Conservation (phyloP, 1,284 basidiomycete genomes). For the Trametes sp. region DNA sequence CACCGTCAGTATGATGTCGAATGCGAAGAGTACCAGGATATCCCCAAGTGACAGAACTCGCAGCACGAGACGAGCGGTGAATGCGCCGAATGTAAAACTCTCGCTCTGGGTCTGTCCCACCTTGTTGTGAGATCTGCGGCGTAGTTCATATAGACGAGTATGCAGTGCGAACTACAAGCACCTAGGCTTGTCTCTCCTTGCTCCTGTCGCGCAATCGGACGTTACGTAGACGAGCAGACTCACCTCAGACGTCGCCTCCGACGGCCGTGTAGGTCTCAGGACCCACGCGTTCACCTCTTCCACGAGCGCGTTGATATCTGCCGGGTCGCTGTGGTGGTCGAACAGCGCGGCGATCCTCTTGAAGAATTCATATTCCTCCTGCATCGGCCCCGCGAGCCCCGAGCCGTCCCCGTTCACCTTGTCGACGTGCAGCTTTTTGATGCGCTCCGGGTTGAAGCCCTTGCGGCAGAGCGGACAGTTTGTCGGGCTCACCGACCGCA, state of each 20-base stretch:
- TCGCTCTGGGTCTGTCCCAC: too few species aligned
- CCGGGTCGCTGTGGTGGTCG: conserved; percentile 49
- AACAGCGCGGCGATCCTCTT: conserved; percentile 56
- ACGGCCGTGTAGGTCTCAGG: conserved; percentile 21
- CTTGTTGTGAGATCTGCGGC: too few species aligned
- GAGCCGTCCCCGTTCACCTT: conserved; percentile 31
- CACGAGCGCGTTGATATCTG: conserved; percentile 52
- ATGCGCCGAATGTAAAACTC: too few species aligned
- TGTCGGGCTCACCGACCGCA: conserved; percentile 55
- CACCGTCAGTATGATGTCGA: conserved; percentile 10
- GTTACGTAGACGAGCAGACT: background rate
- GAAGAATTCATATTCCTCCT: conserved; percentile 47
- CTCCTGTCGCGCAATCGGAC: too few species aligned
- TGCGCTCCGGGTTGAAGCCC: conserved; percentile 55
- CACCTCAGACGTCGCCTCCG: conserved; percentile 26
- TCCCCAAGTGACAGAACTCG: too few species aligned
- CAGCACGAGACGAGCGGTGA: too few species aligned
- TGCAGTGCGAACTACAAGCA: too few species aligned
- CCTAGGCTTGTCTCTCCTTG: too few species aligned
- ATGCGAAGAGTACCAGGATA: conserved; percentile 1
- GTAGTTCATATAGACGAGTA: too few species aligned
- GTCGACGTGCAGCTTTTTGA: conserved; percentile 70
- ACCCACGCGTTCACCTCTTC: conserved; percentile 55
- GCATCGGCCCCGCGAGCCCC: conserved; percentile 17
- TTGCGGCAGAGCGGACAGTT: conserved; percentile 73